phyloP scores from a whole-genome alignment of 2,329 filamentous ascomycete species.

The Ceratocystis lukuohia region DNA sequence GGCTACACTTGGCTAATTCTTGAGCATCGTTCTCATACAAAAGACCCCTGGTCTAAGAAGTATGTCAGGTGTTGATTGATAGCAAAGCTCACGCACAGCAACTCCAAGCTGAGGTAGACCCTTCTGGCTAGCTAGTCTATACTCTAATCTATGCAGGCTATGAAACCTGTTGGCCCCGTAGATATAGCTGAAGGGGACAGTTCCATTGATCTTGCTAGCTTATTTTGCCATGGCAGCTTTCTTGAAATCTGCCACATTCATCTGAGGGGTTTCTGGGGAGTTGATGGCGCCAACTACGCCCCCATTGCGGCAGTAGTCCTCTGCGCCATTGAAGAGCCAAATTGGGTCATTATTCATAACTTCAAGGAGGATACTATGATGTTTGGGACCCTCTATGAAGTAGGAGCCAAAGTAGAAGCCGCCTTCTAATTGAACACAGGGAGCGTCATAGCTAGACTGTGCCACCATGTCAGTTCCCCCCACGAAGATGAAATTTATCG shows the following conservation, averaged over 20 bases:
- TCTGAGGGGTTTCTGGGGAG: conserved; percentile 22
- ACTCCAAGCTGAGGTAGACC: too few species aligned
- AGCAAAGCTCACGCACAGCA: too few species aligned
- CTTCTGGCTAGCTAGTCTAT: too few species aligned
- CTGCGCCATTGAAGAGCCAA: not conserved
- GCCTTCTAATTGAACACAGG: conserved; percentile 25
- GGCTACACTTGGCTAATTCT: too few species aligned
- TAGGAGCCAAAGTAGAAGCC: not conserved
- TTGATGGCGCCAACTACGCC: conserved; percentile 18
- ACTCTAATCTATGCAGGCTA: too few species aligned
- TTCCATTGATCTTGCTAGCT: too few species aligned
- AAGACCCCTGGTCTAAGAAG: too few species aligned
- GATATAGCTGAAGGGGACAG: too few species aligned
- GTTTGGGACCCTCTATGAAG: not conserved
- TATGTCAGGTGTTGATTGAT: too few species aligned
- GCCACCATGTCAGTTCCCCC: conserved; percentile 37
- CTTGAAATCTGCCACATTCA: not conserved
- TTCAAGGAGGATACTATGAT: conserved; percentile 28
- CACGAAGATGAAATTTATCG: conserved; percentile 43
- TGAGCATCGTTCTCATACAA: too few species aligned
- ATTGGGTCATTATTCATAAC: conserved; percentile 8
- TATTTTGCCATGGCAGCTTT: not conserved
- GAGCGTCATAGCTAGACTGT: conserved; percentile 31
- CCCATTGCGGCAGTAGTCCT: conserved; percentile 22
- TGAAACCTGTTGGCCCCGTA: too few species aligned